Percentiles rank a stretch among this genome's conserved stretches.
These are phyloP conservation scores for Artemisia annua DNA, from an alignment of 129 eudicot species.

Conservation along the genomic window DNA sequence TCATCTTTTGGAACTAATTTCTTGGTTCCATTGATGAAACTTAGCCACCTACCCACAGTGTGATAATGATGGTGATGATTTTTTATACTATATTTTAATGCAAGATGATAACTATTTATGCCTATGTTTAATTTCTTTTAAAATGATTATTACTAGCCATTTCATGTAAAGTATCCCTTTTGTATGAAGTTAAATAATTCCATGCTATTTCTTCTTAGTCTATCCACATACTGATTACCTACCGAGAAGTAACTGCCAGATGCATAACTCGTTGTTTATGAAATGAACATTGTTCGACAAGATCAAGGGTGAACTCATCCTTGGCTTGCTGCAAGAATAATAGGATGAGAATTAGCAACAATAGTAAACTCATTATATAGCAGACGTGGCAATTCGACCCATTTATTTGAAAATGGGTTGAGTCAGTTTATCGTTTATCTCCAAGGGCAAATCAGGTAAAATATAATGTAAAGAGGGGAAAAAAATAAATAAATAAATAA, in stretches of 20 bases:
- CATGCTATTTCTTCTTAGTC: neutral
- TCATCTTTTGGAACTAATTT: neutral
- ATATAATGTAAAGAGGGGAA: no score
- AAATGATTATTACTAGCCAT: neutral
- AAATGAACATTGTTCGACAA: constrained; percentile 97
- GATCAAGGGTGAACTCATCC: constrained; percentile 96
- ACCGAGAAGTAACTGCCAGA: constrained; percentile 89
- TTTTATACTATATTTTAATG: neutral
- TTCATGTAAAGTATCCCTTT: neutral
- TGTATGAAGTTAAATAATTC: neutral
- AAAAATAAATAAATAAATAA: no score
- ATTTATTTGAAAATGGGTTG: no score
- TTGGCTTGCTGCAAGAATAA: constrained; percentile 69
- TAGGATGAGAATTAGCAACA: constrained; percentile 3
- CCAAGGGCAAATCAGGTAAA: no score
- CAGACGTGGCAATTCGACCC: no score
- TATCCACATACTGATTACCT: constrained; percentile 19
- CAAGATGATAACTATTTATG: neutral
- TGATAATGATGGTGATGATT: neutral
- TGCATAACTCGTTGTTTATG: constrained; percentile 98
- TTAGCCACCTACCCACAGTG: no score
- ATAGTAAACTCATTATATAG: neutral
- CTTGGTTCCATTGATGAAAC: neutral
- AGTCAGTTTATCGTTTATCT: no score
- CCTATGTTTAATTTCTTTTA: neutral